Conservation (phyloP, 2,329 filamentous ascomycete genomes). For the Fusarium sp. region DNA sequence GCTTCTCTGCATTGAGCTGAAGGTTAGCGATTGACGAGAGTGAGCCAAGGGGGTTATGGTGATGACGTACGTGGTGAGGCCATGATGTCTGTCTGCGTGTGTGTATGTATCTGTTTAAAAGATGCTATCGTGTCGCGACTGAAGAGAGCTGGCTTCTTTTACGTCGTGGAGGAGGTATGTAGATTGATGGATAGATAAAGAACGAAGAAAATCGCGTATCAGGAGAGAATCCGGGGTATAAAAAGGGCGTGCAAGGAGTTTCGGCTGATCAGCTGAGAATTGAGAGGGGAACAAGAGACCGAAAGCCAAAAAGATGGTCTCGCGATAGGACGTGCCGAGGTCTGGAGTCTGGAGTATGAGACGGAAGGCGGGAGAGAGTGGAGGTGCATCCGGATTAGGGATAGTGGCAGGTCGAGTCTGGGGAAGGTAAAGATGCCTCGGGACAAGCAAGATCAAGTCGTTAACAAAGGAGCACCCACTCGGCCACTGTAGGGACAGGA, state of each 20-base stretch:
- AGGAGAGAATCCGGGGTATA: conserved; percentile 37
- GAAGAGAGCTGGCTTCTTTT: conserved; percentile 29
- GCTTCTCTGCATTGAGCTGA: conserved; percentile 58
- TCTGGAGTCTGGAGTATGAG: conserved; percentile 36
- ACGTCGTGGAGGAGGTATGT: conserved; percentile 1
- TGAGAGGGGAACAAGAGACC: conserved; percentile 17
- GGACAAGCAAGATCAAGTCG: conserved; percentile 30
- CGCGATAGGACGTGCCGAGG: conserved; percentile 46
- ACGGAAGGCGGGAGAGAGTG: conserved; percentile 26
- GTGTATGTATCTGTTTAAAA: background rate
- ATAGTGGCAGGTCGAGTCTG: conserved; percentile 43
- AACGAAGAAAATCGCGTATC: background rate
- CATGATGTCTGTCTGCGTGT: conserved; percentile 63
- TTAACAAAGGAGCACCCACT: conserved; percentile 1
- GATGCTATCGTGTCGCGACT: conserved; percentile 26
- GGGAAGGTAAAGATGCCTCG: conserved; percentile 48
- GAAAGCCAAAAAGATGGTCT: conserved; percentile 4
- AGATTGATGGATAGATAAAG: conserved; percentile 8
- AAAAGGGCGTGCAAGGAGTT: conserved; percentile 16
- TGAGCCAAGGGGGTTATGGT: background rate
- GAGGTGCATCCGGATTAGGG: conserved; percentile 21
- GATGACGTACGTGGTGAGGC: conserved; percentile 80
- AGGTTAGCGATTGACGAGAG: conserved; percentile 28
- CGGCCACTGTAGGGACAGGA: no score
- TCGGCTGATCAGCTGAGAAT: conserved; percentile 36